These are phyloP conservation scores for Cetradonia linearis DNA, from an alignment of 495 filamentous ascomycete genomes.

Conservation along the genomic window DNA sequence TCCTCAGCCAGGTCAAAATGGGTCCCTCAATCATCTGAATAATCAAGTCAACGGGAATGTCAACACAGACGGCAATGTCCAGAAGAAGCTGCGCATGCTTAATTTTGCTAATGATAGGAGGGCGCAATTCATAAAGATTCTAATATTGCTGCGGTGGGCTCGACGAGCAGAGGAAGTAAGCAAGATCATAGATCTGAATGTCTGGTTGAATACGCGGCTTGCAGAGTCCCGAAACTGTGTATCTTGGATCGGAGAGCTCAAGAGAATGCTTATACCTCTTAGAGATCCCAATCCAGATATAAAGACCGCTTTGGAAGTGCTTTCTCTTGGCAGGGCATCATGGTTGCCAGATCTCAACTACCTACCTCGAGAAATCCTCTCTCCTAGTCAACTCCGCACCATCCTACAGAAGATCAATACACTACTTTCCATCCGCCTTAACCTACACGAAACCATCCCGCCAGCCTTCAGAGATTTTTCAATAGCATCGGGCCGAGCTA, in stretches of 20 bases:
- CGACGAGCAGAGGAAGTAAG: constrained; percentile 64
- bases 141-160: constrained; percentile 83
- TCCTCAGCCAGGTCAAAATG: constrained; percentile 13
- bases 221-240: constrained; percentile 46
- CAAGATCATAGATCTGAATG: constrained; percentile 72
- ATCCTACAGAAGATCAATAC: constrained; percentile 73
- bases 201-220: constrained; percentile 54
- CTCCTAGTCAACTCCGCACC: constrained; percentile 51
- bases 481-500: constrained; percentile 70
- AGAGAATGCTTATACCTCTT: constrained; percentile 49
- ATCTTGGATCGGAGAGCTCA: constrained; percentile 54
- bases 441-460: constrained; percentile 66
- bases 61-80: constrained; percentile 53
- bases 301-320: constrained; percentile 73
- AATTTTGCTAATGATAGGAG: constrained; percentile 57
- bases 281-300: constrained; percentile 83
- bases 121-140: constrained; percentile 75
- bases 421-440: constrained; percentile 66
- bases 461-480: constrained; percentile 58
- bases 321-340: constrained; percentile 61
- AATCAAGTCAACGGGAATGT: constrained; percentile 45
- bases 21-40: constrained; percentile 30
- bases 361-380: constrained; percentile 61
- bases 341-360: constrained; percentile 77
- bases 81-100: constrained; percentile 69